These are phyloP conservation scores for Sphaerosporella brunnea DNA, from an alignment of 495 filamentous ascomycete species.

Conservation along the genomic window DNA sequence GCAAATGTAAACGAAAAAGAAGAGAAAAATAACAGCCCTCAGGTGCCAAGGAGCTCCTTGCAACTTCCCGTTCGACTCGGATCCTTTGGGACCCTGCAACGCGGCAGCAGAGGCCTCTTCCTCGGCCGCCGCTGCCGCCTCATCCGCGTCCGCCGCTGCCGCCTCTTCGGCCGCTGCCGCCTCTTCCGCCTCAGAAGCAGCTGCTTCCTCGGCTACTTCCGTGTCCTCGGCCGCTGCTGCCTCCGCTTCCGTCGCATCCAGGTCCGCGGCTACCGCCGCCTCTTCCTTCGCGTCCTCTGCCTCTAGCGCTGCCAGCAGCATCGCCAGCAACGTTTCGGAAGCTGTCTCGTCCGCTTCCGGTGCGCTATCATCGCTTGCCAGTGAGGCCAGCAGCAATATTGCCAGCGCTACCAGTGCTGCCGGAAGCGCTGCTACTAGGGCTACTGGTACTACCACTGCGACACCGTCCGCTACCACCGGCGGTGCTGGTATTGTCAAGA, in stretches of 20 bases:
- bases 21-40: constrained; percentile 6
- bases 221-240: constrained; percentile 3
- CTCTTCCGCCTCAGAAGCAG: constrained; percentile 2
- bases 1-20: neutral
- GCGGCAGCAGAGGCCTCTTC: constrained; percentile 9
- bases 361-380: too few relatives aligned
- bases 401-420: too few relatives aligned
- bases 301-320: too few relatives aligned
- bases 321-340: too few relatives aligned
- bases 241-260: constrained; percentile 5
- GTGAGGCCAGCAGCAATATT: too few relatives aligned
- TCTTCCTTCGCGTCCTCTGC: constrained; percentile 5
- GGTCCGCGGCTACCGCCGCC: constrained; percentile 4
- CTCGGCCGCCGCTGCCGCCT: neutral
- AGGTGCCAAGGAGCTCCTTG: constrained; percentile 19
- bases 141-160: constrained; percentile 4
- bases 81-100: constrained; percentile 8
- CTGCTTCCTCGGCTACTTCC: constrained; percentile 6
- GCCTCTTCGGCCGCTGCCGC: constrained; percentile 1
- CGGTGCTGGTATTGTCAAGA: too few relatives aligned
- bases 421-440: too few relatives aligned
- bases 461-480: too few relatives aligned
- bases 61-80: constrained; percentile 3
- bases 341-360: too few relatives aligned
- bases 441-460: too few relatives aligned